Evolutionary conservation across 2,329 filamentous ascomycete genomes (phyloP).

Genomic region (Pleurostoma richardsiae): DNA sequence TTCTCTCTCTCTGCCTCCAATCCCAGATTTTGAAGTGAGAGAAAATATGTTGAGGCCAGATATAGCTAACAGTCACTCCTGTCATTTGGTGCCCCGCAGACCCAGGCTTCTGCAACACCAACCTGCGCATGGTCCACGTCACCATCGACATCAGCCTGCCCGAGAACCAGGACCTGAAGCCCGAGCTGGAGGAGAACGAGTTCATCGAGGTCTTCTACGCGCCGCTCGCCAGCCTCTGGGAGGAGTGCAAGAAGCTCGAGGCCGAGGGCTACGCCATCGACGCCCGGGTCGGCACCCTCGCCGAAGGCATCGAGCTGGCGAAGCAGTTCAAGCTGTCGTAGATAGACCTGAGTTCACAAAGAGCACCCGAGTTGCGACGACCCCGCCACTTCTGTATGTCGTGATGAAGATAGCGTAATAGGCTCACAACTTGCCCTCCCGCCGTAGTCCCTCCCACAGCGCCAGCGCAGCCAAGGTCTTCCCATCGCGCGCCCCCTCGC

Average conservation of each 20-base stretch:
- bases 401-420: not conserved
- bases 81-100: constrained; percentile 24
- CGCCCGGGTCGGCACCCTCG: constrained; percentile 70
- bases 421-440: constrained; percentile 35
- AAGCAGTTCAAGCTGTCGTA: constrained; percentile 44
- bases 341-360: not conserved
- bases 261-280: constrained; percentile 72
- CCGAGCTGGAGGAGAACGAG: constrained; percentile 71
- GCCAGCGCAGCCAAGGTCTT: constrained; percentile 57
- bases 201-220: constrained; percentile 77
- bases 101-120: constrained; percentile 63
- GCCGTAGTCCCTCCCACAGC: constrained; percentile 50
- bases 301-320: constrained; percentile 72
- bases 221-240: constrained; percentile 58
- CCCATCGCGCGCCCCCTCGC: constrained; percentile 49
- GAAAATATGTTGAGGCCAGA: too few relatives aligned
- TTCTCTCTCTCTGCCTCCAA: not conserved
- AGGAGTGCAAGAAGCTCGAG: constrained; percentile 62
- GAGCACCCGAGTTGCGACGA: not conserved
- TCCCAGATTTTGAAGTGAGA: too few relatives aligned
- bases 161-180: constrained; percentile 64
- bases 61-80: not conserved
- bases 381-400: not conserved
- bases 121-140: constrained; percentile 66
- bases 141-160: constrained; percentile 63